Base-by-base conservation (phyloP, 306 rosid genomes). In the Medicago arabica region DNA sequence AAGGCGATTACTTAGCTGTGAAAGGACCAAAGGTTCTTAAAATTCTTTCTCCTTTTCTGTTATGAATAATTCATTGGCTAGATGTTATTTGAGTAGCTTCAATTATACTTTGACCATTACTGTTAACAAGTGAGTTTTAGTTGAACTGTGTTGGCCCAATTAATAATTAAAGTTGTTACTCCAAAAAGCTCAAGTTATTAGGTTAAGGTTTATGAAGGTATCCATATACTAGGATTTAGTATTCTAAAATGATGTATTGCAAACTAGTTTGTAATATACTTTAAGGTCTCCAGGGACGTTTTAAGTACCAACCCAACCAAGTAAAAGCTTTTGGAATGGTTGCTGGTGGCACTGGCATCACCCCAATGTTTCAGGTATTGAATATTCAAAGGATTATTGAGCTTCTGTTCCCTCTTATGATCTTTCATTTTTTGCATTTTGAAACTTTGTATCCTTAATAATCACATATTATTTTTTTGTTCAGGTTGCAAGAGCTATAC, bases 331-430 rank as follows among this genome's bases (percentile, higher is more conserved):
- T 93, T 70, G 98, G 98, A 72, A 93, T 93, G 98, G 78, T 93
- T 73, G 96, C 96, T 51, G 98, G 98, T 73, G 98, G 98, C 82
- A 88, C 98, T 62, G 98, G 98, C 60, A 92, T 93, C 39, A 90
- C 98, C 43, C 98, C 98, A 67, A 93, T 93, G 98, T 93, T 85
- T 82, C 98, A 90, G 84, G 98, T 90, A 81, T 64, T 67, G 77
- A 19, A 53, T 19, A 31, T 21, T 41, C n/a, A 51, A 36, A 55
- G 49, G 50, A 76, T 57, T 63, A 19, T 66, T 44, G 31, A 71
- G 78, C 31, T 18, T 59, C 28, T 57, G 60, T 70, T 38, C 50
- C 75, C 11, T 55, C 40, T 12, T 3, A 55, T 72, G 50, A 36
- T 66, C 13, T 64, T 76, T 15, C 14, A n/a, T 18, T 46, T 54